Evolutionary conservation across 257 asterid species (phyloP).

Genomic region (Solanum lycopersicoides): DNA sequence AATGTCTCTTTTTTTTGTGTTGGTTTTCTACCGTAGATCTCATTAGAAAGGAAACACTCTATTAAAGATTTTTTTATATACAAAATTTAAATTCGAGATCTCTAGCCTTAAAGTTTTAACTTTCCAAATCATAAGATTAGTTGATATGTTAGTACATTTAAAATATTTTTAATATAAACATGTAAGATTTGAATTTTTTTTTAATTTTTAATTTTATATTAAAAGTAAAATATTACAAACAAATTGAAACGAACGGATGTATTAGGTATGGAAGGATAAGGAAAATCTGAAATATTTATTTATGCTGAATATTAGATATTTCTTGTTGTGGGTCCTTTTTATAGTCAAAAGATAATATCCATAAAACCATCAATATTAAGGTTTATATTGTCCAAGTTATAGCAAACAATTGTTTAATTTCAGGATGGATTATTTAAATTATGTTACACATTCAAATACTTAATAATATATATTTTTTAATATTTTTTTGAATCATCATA

Average conservation of each 20-base stretch:
- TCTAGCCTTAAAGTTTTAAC: too few relatives aligned
- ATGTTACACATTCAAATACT: background rate
- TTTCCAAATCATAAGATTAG: too few relatives aligned
- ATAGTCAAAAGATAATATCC: background rate
- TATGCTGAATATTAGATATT: background rate
- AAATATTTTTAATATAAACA: too few relatives aligned
- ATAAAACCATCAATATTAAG: background rate
- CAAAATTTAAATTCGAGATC: rapidly evolving
- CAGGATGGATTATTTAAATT: background rate
- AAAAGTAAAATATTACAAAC: background rate
- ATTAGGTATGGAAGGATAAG: background rate
- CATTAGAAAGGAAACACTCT: rapidly evolving
- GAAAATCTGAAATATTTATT: background rate
- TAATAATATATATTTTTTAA: too few relatives aligned
- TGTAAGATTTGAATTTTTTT: too few relatives aligned
- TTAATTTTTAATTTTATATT: too few relatives aligned
- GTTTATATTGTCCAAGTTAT: background rate
- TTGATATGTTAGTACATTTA: too few relatives aligned
- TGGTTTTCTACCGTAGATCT: background rate
- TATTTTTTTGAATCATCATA: too few relatives aligned
- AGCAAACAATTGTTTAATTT: background rate
- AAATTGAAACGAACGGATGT: rapidly evolving
- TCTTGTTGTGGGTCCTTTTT: background rate
- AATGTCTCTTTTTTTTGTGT: too few relatives aligned
- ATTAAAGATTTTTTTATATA: too few relatives aligned